Base-by-base conservation (phyloP, 2,329 filamentous ascomycete genomes). In the Seiridium unicorne region DNA sequence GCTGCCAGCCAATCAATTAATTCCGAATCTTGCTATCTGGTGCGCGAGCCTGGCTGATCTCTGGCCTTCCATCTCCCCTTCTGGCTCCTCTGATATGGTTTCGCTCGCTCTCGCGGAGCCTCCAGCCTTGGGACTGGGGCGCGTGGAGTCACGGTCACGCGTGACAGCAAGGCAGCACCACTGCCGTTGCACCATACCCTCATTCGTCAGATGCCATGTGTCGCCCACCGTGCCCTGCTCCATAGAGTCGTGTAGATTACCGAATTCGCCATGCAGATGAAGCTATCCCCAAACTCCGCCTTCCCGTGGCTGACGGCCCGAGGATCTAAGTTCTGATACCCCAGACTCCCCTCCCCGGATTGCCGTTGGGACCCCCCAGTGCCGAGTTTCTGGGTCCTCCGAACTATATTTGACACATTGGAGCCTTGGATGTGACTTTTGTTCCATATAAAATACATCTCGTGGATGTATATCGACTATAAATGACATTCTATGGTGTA, bases 191-290 rank as follows among this genome's bases (percentile, higher is more conserved):
- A 11, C 48, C 26, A 26, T 51, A 11, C n/a, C 31, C 9, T 31
- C n/a, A 18, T 31, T 26, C 26, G 48, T 32, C 31, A 11, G 10
- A 32, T n/a, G 51, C 34, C 51, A 40, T 36, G 51, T 36, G 51
- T 36, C 51, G 11, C 35, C 38, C 51, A n/a, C 51, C 4, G 9
- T 26, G 26, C 35, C 51, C 51, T 54, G 51, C 51, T 36, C 49
- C 49, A 53, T 35, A 53, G 26, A 35, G 10, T 38, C 9, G 5
- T 31, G 3, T 26, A 57, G n/a, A 49, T 59, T 53, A 34, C 56
- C 60, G 32, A 10, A 55, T 57, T 47, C 26, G 60, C n/a, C 60
- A 38, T 53, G 26, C 57, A 61, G 35, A 55, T 57, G 60, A 62
- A 60, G 60, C 60, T 54, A 62, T 62, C 57, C n/a, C 57, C 57